These are phyloP conservation scores for Boletellus sp. DNA, from an alignment of 1,284 basidiomycete genomes.

Conservation along the genomic window DNA sequence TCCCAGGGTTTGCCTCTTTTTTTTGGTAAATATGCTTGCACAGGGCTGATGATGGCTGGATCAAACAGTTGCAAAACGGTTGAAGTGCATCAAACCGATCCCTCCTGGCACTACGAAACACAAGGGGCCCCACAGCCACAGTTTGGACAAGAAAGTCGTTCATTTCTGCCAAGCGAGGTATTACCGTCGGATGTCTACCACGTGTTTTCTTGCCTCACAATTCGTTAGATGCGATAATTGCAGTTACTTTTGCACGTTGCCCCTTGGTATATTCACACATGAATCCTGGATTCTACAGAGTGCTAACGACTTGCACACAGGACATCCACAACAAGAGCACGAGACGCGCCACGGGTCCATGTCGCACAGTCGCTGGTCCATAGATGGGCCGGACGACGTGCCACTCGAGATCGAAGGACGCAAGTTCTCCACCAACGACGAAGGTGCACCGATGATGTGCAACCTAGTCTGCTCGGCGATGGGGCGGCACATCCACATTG, in stretches of 20 bases:
- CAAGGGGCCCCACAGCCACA: constrained; percentile 48
- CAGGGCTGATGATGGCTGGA: background rate
- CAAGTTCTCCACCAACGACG: constrained; percentile 53
- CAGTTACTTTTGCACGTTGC: constrained; percentile 56
- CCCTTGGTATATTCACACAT: constrained; percentile 40
- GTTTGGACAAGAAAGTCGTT: constrained; percentile 37
- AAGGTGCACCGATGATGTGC: constrained; percentile 64
- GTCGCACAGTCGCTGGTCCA: constrained; percentile 52
- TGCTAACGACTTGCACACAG: constrained; percentile 31
- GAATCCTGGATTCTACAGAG: background rate
- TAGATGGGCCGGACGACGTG: constrained; percentile 47
- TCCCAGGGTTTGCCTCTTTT: background rate
- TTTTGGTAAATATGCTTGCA: background rate
- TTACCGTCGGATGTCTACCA: background rate
- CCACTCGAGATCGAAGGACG: constrained; percentile 52
- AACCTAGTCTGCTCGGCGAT: constrained; percentile 52
- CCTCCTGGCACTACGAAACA: constrained; percentile 42
- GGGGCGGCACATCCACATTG: constrained; percentile 55
- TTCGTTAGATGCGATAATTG: constrained; percentile 48
- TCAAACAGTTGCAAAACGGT: constrained; percentile 43
- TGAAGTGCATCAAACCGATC: constrained; percentile 46
- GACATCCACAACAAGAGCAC: constrained; percentile 56
- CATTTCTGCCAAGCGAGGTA: constrained; percentile 52
- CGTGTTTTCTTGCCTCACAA: background rate
- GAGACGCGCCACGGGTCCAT: constrained; percentile 64